Conservation (phyloP, 352 stramenopile species). For the Globisporangium polare region DNA sequence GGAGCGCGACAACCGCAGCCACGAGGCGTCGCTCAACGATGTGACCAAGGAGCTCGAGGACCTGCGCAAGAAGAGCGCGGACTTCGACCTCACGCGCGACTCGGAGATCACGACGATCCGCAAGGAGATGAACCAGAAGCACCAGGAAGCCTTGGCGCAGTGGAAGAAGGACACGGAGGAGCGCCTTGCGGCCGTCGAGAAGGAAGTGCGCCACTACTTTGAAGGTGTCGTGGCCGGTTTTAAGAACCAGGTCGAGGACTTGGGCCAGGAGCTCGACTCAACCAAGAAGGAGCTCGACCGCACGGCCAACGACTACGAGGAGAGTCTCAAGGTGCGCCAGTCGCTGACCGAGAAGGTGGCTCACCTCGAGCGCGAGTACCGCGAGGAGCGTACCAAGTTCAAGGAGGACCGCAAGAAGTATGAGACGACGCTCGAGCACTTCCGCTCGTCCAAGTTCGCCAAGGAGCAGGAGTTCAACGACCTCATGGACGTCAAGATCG, state of each 20-base stretch:
- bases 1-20: constrained; percentile 58
- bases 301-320: constrained; percentile 78
- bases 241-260: constrained; percentile 61
- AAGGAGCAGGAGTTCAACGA: constrained; percentile 85
- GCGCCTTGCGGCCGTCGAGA: constrained; percentile 60
- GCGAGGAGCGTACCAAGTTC: constrained; percentile 66
- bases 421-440: constrained; percentile 62
- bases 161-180: constrained; percentile 82
- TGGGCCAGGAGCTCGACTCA: constrained; percentile 53
- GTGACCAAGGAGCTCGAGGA: constrained; percentile 64
- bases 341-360: constrained; percentile 77
- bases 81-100: constrained; percentile 72
- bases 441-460: constrained; percentile 59
- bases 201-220: constrained; percentile 73
- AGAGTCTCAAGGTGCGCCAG: constrained; percentile 70
- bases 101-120: constrained; percentile 62
- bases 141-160: constrained; percentile 63
- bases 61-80: constrained; percentile 62
- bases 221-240: constrained; percentile 46
- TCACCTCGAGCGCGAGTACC: constrained; percentile 72
- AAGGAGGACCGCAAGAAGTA: constrained; percentile 78
- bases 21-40: constrained; percentile 46
- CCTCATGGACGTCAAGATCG: constrained; percentile 87
- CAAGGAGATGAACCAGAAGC: constrained; percentile 76
- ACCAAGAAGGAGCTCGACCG: constrained; percentile 74